Percentiles rank a stretch among this genome's conserved stretches.
Conservation (phyloP, 768 basidiomycete species). For the Sarcodon aspratus region DNA sequence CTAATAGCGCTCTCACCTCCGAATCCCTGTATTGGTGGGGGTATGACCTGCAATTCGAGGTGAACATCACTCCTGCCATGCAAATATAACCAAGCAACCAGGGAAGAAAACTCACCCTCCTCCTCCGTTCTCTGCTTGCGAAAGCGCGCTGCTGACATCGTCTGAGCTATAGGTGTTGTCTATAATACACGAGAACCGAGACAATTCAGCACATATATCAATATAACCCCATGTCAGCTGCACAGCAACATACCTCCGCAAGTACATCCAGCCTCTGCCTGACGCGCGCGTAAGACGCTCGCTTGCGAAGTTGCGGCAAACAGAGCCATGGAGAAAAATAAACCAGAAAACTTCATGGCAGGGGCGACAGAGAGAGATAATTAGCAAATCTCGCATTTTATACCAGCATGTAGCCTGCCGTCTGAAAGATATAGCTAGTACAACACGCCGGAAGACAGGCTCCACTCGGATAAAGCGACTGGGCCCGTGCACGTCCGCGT, state of each 20-base stretch:
- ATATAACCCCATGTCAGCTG: too few species aligned
- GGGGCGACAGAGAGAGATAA: too few species aligned
- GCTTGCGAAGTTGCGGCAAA: too few species aligned
- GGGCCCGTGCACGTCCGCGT: too few species aligned
- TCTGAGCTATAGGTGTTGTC: constrained; percentile 7
- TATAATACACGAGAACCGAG: background rate
- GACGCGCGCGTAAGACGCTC: constrained; percentile 2
- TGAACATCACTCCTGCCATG: background rate
- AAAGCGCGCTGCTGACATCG: constrained; percentile 12
- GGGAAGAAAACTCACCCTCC: constrained; percentile 5
- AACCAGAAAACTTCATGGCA: too few species aligned
- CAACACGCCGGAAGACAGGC: too few species aligned
- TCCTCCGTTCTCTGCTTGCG: constrained; percentile 11
- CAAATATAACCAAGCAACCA: background rate
- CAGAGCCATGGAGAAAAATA: too few species aligned
- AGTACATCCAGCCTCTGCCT: constrained; percentile 10
- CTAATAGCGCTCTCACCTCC: constrained; percentile 11
- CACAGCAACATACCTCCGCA: constrained; percentile 9
- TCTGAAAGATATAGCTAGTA: too few species aligned
- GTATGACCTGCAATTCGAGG: constrained; percentile 8
- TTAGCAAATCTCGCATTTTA: too few species aligned
- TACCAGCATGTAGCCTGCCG: too few species aligned
- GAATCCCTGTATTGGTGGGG: constrained; percentile 17
- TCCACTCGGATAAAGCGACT: too few species aligned
- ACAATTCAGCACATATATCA: background rate